phyloP scores from a whole-genome alignment of 805 yeast genomes.

The Candida ipomoeae region DNA sequence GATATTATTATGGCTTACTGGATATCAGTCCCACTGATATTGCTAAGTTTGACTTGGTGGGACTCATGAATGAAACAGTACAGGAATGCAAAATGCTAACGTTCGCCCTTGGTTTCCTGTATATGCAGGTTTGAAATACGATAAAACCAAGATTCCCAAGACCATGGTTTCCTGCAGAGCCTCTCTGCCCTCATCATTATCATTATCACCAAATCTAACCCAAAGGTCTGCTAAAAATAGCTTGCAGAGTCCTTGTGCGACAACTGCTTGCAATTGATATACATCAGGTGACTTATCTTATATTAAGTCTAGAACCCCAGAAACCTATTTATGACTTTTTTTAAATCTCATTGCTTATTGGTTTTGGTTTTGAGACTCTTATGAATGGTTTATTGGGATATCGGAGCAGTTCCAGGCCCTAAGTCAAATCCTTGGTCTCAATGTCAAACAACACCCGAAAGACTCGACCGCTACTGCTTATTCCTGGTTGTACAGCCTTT shows the following conservation, averaged over 20 bases:
- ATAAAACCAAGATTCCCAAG: slow-evolving; percentile 63
- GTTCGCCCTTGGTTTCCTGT: slow-evolving; percentile 65
- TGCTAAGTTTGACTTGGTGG: slow-evolving; percentile 65
- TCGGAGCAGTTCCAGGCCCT: too few relatives aligned
- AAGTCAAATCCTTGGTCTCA: too few relatives aligned
- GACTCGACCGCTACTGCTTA: too few relatives aligned
- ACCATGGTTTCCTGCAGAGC: slow-evolving; percentile 36
- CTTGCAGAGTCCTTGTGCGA: slow-evolving; percentile 86
- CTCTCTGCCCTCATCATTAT: slow-evolving; percentile 16
- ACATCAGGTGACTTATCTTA: slow-evolving; percentile 42
- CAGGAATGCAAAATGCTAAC: slow-evolving; percentile 83
- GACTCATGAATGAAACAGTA: slow-evolving; percentile 70
- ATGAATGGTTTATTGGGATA: too few relatives aligned
- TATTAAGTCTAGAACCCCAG: too few relatives aligned
- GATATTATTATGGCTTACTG: too few relatives aligned
- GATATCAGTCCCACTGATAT: slow-evolving; percentile 54
- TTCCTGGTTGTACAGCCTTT: too few relatives aligned
- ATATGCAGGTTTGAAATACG: slow-evolving; percentile 71
- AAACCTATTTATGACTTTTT: too few relatives aligned
- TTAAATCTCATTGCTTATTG: too few relatives aligned
- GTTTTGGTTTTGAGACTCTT: too few relatives aligned
- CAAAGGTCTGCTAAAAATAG: slow-evolving; percentile 72
- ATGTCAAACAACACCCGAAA: too few relatives aligned
- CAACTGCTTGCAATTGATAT: slow-evolving; percentile 68
- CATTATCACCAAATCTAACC: slow-evolving; percentile 38